Evolutionary conservation across 257 asterid genomes (phyloP).

Genomic region (Solanum neorickii): DNA sequence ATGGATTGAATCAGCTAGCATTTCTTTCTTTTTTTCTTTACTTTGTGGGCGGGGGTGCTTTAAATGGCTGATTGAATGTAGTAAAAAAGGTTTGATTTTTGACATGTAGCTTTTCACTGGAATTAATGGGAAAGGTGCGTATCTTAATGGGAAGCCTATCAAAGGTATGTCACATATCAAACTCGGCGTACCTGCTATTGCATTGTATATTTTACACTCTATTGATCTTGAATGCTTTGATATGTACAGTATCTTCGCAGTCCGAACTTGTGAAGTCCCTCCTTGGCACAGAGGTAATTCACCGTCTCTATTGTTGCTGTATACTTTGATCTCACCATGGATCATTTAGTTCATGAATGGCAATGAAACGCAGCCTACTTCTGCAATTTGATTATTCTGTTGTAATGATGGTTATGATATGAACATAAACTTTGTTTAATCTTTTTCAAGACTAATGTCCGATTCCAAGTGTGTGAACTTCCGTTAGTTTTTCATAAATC

Average conservation of each 20-base stretch:
- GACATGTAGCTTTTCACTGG: constrained; percentile 69
- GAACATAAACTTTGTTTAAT: not conserved
- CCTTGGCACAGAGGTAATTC: constrained; percentile 75
- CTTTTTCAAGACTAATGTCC: not conserved
- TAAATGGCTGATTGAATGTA: not conserved
- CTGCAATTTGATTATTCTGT: not conserved
- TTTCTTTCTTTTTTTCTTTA: not conserved
- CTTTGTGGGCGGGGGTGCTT: not conserved
- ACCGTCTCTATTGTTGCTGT: not conserved
- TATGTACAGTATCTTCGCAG: constrained; percentile 62
- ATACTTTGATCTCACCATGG: not conserved
- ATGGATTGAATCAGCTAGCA: not conserved
- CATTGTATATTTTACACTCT: not conserved
- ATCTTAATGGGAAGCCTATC: constrained; percentile 60
- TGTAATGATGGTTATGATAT: not conserved
- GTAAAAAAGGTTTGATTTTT: constrained; percentile 6
- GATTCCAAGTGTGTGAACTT: not conserved
- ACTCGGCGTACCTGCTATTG: too few relatives aligned
- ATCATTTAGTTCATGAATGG: not conserved
- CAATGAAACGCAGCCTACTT: not conserved
- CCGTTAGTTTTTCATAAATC: not conserved
- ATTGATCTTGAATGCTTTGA: not conserved
- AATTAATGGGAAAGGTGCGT: constrained; percentile 62
- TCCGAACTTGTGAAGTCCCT: constrained; percentile 67
- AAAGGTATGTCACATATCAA: constrained; percentile 27